Percentiles rank a stretch among this genome's conserved stretches.
Evolutionary conservation across 768 basidiomycete genomes (phyloP).

Genomic region (Daedalea quercina): DNA sequence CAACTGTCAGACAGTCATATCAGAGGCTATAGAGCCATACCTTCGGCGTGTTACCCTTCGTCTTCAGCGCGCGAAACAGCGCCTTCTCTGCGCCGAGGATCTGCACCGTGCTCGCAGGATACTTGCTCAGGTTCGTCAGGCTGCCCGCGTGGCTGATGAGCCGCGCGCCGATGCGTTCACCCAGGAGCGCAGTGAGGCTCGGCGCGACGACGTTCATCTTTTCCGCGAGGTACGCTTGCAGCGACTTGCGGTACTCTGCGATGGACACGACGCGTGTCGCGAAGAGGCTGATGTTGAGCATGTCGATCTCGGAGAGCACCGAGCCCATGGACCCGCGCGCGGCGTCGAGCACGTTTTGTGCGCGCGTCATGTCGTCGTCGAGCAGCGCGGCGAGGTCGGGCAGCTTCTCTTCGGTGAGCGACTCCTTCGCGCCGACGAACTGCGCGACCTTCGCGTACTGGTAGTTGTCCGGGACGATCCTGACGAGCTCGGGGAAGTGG

Average conservation of each 20-base stretch:
- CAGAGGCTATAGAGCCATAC: slow-evolving; percentile 29
- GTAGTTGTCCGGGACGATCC: slow-evolving; percentile 89
- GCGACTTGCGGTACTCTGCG: slow-evolving; percentile 87
- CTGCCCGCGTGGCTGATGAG: slow-evolving; percentile 95
- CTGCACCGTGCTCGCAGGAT: slow-evolving; percentile 97
- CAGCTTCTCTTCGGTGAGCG: slow-evolving; percentile 71
- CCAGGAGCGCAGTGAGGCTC: slow-evolving; percentile 82
- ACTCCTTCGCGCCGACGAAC: slow-evolving; percentile 87
- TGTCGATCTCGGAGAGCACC: slow-evolving; percentile 83
- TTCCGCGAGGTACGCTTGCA: slow-evolving; percentile 82
- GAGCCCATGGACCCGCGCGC: slow-evolving; percentile 93
- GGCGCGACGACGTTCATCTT: slow-evolving; percentile 99
- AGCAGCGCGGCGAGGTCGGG: slow-evolving; percentile 72
- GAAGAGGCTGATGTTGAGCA: slow-evolving; percentile 93
- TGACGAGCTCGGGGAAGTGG: slow-evolving; percentile 96
- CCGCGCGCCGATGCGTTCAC: slow-evolving; percentile 87
- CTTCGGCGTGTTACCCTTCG: slow-evolving; percentile 98
- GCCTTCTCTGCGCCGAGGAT: slow-evolving; percentile 98
- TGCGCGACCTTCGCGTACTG: slow-evolving; percentile 83
- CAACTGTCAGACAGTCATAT: background rate
- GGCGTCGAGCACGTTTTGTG: slow-evolving; percentile 93
- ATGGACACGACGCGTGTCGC: slow-evolving; percentile 87
- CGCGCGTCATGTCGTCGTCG: slow-evolving; percentile 77
- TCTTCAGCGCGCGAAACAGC: slow-evolving; percentile 93
- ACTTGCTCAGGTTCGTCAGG: slow-evolving; percentile 94